Percentiles rank a stretch among this genome's conserved stretches.
Conservation (phyloP, 805 yeast genomes). For the Pichia heedii region DNA sequence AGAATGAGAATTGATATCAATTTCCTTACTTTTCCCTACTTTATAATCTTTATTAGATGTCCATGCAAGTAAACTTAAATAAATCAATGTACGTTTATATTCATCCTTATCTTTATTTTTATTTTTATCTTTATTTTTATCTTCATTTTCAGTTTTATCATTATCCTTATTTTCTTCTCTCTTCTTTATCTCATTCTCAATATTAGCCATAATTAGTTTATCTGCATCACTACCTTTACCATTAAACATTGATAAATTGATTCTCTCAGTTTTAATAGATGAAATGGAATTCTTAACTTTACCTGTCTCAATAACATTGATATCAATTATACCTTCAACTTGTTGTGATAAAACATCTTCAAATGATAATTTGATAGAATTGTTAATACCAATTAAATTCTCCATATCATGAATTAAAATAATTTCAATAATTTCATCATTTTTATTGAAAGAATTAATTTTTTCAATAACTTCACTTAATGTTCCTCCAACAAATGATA, state of each 20-base stretch:
- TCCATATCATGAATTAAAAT: slow-evolving; percentile 61
- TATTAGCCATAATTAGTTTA: slow-evolving; percentile 78
- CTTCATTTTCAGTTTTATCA: slow-evolving; percentile 12
- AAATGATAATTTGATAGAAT: slow-evolving; percentile 46
- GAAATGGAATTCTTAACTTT: slow-evolving; percentile 20
- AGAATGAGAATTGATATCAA: slow-evolving; percentile 37
- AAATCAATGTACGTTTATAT: slow-evolving; percentile 20
- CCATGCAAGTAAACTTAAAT: slow-evolving; percentile 27
- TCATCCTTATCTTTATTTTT: background rate
- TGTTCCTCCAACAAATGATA: slow-evolving; percentile 22
- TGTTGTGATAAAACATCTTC: slow-evolving; percentile 54
- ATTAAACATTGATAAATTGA: slow-evolving; percentile 56
- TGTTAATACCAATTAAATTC: slow-evolving; percentile 30
- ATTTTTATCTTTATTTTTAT: no score
- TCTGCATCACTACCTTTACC: slow-evolving; percentile 81
- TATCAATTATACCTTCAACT: slow-evolving; percentile 69
- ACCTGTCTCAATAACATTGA: slow-evolving; percentile 46
- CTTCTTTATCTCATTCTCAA: slow-evolving; percentile 61
- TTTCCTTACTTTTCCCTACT: slow-evolving; percentile 19
- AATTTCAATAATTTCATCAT: slow-evolving; percentile 49
- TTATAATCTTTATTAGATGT: slow-evolving; percentile 17
- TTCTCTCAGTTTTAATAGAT: slow-evolving; percentile 13
- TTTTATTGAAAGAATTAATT: slow-evolving; percentile 21
- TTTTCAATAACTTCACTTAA: slow-evolving; percentile 31
- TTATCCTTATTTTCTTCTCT: slow-evolving; percentile 12